Evolutionary conservation across 108 stramenopile species (phyloP), one percentile per base, ranked within the genome.

Genomic region (Nitzschia inconspicua): DNA sequence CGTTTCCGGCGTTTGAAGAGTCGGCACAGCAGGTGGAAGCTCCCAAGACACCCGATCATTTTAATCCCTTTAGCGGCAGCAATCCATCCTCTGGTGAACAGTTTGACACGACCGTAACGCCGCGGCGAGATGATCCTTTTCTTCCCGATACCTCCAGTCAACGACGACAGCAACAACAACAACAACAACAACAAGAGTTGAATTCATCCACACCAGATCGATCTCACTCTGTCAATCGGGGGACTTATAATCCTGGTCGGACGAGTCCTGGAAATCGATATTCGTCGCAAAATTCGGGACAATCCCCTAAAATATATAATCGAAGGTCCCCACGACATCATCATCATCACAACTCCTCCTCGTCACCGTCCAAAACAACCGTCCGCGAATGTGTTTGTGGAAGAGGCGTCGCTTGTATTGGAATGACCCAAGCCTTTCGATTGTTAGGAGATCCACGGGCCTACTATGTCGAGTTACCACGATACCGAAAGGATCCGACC

Each of bases 341-440:
- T 27, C 5, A 14, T 51, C 26, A 23, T 51, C 4, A 28, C 50
- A 6, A 27, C 13, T n/a, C 16, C 50, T 4, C 20, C 27, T 5
- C 14, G 23, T 26, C 9, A 25, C 23, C 10, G 9, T 10, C 14
- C 41, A 30, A 11, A 25, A 31, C 24, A 22, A 10, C 41, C 25
- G 14, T 18, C 16, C 20, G 22, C 4, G 62, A 68, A 58, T 76
- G 75, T 5, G 44, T 57, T n/a, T 76, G 75, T 55, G 75, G 68
- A 7, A 25, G 48, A 28, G 75, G 68, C 2, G 18, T 57, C 24
- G 53, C 61, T 20, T 76, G 75, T 39, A 36, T 40, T 13, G 75
- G 68, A 26, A 60, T 76, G 75, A 65, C 63, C 6, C 54, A 57
- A 41, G 75, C 75, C 30, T 76, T 76, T 69, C 63, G 49, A 20